phyloP scores from a whole-genome alignment of 2,329 filamentous ascomycete genomes.

The Alternaria viburni region DNA sequence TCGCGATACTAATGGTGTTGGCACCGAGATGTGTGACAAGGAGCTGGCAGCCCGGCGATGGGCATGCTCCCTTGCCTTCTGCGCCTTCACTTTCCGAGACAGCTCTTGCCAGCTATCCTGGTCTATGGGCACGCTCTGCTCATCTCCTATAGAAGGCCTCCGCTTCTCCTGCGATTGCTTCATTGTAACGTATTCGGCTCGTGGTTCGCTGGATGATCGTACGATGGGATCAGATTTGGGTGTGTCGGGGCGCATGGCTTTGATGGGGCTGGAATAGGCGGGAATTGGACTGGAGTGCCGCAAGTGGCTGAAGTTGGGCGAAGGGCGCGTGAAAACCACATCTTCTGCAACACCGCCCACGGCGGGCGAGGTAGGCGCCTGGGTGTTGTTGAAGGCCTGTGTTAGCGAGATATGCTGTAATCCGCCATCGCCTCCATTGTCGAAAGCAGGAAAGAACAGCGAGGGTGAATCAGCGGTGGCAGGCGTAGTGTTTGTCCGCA shows the following conservation, averaged over 20 bases:
- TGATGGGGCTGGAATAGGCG: slow-evolving; percentile 49
- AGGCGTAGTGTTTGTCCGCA: slow-evolving; percentile 50
- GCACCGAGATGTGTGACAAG: slow-evolving; percentile 37
- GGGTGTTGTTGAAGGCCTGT: slow-evolving; percentile 55
- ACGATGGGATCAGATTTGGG: slow-evolving; percentile 30
- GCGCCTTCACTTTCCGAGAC: slow-evolving; percentile 23
- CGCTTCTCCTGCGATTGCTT: slow-evolving; percentile 53
- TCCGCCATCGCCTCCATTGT: slow-evolving; percentile 26
- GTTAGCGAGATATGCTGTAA: slow-evolving; percentile 50
- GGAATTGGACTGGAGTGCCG: slow-evolving; percentile 48
- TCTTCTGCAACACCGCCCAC: slow-evolving; percentile 50
- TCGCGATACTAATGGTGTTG: slow-evolving; percentile 20
- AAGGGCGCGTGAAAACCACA: slow-evolving; percentile 53
- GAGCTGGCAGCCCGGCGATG: slow-evolving; percentile 32
- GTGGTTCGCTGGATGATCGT: slow-evolving; percentile 49
- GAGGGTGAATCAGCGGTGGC: slow-evolving; percentile 47
- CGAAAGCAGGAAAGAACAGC: slow-evolving; percentile 40
- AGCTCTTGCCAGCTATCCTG: slow-evolving; percentile 43
- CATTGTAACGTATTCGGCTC: slow-evolving; percentile 53
- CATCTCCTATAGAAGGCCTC: slow-evolving; percentile 24
- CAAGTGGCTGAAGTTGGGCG: slow-evolving; percentile 49
- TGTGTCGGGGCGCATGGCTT: slow-evolving; percentile 24
- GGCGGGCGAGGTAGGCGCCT: slow-evolving; percentile 53
- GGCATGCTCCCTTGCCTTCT: slow-evolving; percentile 25
- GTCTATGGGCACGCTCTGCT: slow-evolving; percentile 17